Conservation (phyloP, 2,329 filamentous ascomycete species). For the Diaporthe citriasiana region DNA sequence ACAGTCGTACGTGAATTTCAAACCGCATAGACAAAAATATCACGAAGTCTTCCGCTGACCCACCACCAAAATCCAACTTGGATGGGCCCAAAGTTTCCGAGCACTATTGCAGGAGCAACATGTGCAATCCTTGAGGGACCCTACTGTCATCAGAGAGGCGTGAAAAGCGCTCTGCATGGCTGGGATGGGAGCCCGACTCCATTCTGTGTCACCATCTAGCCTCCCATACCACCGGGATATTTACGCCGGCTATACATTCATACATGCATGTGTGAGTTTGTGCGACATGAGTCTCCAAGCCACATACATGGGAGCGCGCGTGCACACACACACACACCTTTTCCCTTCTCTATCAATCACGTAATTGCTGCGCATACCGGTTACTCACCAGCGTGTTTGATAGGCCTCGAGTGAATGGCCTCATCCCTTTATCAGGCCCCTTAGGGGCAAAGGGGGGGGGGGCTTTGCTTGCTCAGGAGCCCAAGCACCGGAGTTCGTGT, state of each 20-base stretch:
- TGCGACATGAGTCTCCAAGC: conserved; percentile 1
- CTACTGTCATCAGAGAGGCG: conserved; percentile 2
- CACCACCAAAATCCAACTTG: not conserved
- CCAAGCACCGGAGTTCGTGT: not conserved
- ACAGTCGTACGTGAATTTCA: not conserved
- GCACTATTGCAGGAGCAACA: not conserved
- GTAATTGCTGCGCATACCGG: not conserved
- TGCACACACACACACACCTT: not conserved
- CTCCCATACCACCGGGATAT: not conserved
- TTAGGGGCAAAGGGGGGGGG: too few species aligned
- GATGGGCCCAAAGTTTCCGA: too few species aligned
- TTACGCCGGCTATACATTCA: not conserved
- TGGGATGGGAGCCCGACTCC: not conserved
- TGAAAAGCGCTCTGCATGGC: not conserved
- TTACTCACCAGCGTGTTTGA: not conserved
- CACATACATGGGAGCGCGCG: not conserved
- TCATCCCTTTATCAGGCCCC: too few species aligned
- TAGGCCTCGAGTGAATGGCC: not conserved
- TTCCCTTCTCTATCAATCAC: not conserved
- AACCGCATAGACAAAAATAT: not conserved
- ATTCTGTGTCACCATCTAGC: not conserved
- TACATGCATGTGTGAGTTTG: not conserved
- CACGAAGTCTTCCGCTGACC: not conserved
- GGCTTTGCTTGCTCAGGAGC: conserved; percentile 2
- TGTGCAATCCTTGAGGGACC: not conserved